A percentile compares a stretch with the other conserved stretches of the same genome.
Conservation (phyloP, 371 early-diverging fungal species). For the Mortierella sp. region DNA sequence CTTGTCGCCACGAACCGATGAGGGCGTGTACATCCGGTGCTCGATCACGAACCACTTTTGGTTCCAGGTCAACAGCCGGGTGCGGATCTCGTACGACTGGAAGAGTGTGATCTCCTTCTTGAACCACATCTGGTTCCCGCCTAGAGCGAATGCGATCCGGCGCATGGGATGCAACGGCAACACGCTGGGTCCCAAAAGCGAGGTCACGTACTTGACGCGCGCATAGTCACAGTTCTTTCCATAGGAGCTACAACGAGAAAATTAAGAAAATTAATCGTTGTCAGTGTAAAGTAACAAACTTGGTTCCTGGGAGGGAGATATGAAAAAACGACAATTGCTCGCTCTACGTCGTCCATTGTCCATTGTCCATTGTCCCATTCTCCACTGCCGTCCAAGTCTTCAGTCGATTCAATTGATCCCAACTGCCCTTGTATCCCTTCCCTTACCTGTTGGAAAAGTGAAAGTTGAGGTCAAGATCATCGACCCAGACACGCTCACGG, state of each 20-base stretch:
- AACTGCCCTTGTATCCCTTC: neutral
- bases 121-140: constrained; percentile 56
- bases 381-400: neutral
- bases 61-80: constrained; percentile 52
- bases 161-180: constrained; percentile 51
- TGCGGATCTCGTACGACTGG: constrained; percentile 57
- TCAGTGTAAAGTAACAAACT: neutral
- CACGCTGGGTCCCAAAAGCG: constrained; percentile 51
- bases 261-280: neutral
- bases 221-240: constrained; percentile 58
- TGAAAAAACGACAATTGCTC: too few species aligned
- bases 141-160: constrained; percentile 48
- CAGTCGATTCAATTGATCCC: neutral
- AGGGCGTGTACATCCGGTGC: constrained; percentile 49
- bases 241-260: constrained; percentile 31
- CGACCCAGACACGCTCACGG: constrained; percentile 56
- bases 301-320: too few species aligned
- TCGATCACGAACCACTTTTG: constrained; percentile 57
- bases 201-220: constrained; percentile 55
- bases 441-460: constrained; percentile 57
- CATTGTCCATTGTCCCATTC: neutral
- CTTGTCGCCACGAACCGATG: neutral
- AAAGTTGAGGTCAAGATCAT: constrained; percentile 55
- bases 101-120: constrained; percentile 55
- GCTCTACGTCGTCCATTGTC: too few species aligned